Evolutionary conservation across 2,329 filamentous ascomycete species (phyloP), one percentile per base, ranked within the genome.

Genomic region (Pestalotiopsis fici): DNA sequence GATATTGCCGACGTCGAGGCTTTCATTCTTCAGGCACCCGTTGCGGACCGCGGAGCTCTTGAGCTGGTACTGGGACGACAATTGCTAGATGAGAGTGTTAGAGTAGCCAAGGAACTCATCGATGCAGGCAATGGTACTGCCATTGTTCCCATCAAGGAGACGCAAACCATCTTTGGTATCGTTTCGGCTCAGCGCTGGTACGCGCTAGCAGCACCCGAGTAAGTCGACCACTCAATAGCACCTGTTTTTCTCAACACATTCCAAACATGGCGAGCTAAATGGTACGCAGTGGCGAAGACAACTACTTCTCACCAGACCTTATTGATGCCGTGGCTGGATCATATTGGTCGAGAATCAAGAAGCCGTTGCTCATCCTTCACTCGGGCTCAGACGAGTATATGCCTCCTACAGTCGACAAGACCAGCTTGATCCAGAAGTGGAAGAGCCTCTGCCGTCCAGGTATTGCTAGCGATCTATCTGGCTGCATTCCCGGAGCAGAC

Each of bases 1-100:
- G 74, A 74, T 5, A 78, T 79, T 54, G 80, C 87, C 13, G 86
- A 88, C 0, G 81, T 97, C 1, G 88, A 96, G 68, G 94, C 91
- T 43, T 90, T 90, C 61, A 91, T 97, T 57, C 81, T 97, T 65
- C 94, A 97, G 77, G 93, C 91, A 0, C 90, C 93, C 0, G 90
- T 95, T 3, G 93, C 89, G 1, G 94, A 97, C 77, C 86, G 93
- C 35, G 91, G 97, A 76, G 87, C 85, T 0, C 74, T 92, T 12
- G 79, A 79, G 2, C 74, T 80, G 3, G 75, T 85, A 6, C 79
- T 88, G 62, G 76, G 78, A 0, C 73, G 81, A 4, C 79, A 83
- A 5, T 72, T 76, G 35, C 79, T 87, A 68, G 79, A 85, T 18
- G 78, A 77, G 62, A 82, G 78, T 65, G 73, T 90, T 11, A 78